Conservation (phyloP, 495 filamentous ascomycete genomes). For the Neurospora sp. region DNA sequence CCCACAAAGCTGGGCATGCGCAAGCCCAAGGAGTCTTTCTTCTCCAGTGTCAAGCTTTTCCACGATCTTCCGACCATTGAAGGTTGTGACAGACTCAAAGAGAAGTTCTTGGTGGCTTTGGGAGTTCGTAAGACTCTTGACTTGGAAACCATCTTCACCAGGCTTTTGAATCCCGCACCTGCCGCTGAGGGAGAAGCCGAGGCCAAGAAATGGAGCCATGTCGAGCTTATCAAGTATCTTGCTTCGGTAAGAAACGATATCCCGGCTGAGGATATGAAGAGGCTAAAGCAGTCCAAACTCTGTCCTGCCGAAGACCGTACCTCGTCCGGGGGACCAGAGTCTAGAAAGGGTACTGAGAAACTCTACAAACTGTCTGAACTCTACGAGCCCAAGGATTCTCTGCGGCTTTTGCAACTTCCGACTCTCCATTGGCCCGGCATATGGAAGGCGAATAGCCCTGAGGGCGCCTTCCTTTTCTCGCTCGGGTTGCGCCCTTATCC, state of each 20-base stretch:
- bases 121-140: slow-evolving; percentile 87
- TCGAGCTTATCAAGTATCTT: slow-evolving; percentile 90
- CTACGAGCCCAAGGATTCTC: slow-evolving; percentile 66
- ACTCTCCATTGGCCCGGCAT: slow-evolving; percentile 78
- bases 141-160: slow-evolving; percentile 82
- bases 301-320: slow-evolving; percentile 62
- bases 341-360: slow-evolving; percentile 30
- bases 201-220: slow-evolving; percentile 73
- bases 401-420: slow-evolving; percentile 60
- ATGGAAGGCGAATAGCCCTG: slow-evolving; percentile 49
- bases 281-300: slow-evolving; percentile 64
- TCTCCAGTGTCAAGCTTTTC: slow-evolving; percentile 85
- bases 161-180: slow-evolving; percentile 52
- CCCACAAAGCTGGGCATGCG: slow-evolving; percentile 89
- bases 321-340: slow-evolving; percentile 27
- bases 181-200: slow-evolving; percentile 29
- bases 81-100: slow-evolving; percentile 68
- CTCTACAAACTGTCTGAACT: slow-evolving; percentile 76
- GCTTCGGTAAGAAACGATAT: slow-evolving; percentile 86
- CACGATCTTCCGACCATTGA: slow-evolving; percentile 79
- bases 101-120: slow-evolving; percentile 72
- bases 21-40: slow-evolving; percentile 79
- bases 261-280: slow-evolving; percentile 69
- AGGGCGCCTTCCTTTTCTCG: slow-evolving; percentile 60
- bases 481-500: slow-evolving; percentile 67